Base-by-base conservation (phyloP, 306 rosid genomes). In the Cicer arietinum region DNA sequence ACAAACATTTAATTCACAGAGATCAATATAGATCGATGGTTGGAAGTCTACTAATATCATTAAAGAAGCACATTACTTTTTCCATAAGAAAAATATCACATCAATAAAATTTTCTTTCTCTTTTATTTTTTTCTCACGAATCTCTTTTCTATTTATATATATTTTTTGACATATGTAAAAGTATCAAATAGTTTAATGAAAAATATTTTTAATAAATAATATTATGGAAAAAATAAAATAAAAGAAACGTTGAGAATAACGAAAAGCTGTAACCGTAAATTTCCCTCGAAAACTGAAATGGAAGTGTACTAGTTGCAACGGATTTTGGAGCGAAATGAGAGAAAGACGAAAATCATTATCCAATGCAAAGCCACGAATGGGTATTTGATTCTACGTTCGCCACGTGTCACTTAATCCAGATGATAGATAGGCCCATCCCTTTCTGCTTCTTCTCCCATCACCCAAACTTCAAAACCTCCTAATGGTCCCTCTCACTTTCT, bases 291-390 rank as follows among this genome's bases (percentile, higher is more conserved):
- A 17, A 35, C 1, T 6, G 35, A 58, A 17, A 67, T 6, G 47
- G 4, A 44, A 45, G 3, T 16, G 1, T 30, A 30, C 37, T 30
- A 30, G 37, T 30, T 30, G 20, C 59, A 47, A 8, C 6, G 54
- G 11, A 30, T 1, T 5, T 3, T 6, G 10, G n/a, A 35, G 42
- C n/a, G 60, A 6, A 30, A 10, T 0, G 42, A 51, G 71, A 70
- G 77, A 73, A 67, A 20, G 78, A 86, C 86, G 74, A 83, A 78
- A 59, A 84, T 80, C 71, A 72, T 88, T 83, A 90, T 83, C 92
- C 43, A 75, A 52, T 66, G 62, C 42, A 78, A 75, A 40, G 58
- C 88, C 88, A 81, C 89, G 79, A 53, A 79, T 69, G 70, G 13
- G 43, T 73, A 73, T 8, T 71, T 71, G 81, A 54, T 47, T 40